These are phyloP conservation scores for Arthroderma sp. DNA, from an alignment of 2,329 filamentous ascomycete genomes.

Conservation along the genomic window DNA sequence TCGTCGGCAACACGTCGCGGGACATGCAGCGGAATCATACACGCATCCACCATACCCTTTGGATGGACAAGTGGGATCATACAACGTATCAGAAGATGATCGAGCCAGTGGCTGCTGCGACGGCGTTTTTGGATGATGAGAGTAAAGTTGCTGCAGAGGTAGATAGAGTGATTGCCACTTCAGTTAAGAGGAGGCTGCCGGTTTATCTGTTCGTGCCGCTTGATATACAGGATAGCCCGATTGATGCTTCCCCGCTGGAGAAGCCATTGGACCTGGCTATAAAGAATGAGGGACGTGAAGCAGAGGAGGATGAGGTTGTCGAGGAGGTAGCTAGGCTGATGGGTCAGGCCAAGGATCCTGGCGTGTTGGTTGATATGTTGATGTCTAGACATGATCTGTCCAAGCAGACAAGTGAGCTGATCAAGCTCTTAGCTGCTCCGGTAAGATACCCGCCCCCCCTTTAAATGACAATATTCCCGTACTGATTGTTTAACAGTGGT, in stretches of 20 bases:
- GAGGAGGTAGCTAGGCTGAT: slow-evolving; percentile 8
- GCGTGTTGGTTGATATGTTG: slow-evolving; percentile 12
- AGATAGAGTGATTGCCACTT: slow-evolving; percentile 17
- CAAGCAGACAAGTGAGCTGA: slow-evolving; percentile 9
- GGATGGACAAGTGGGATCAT: slow-evolving; percentile 19
- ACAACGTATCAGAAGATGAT: slow-evolving; percentile 15
- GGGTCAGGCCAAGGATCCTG: slow-evolving; percentile 10
- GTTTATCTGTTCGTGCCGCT: slow-evolving; percentile 19
- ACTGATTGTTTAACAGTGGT: slow-evolving; percentile 8
- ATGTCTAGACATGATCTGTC: slow-evolving; percentile 9
- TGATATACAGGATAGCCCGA: slow-evolving; percentile 15
- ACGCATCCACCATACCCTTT: slow-evolving; percentile 25
- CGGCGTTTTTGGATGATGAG: slow-evolving; percentile 19
- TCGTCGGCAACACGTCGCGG: slow-evolving; percentile 45
- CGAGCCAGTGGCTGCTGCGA: slow-evolving; percentile 15
- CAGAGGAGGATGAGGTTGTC: slow-evolving; percentile 14
- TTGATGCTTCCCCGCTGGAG: slow-evolving; percentile 10
- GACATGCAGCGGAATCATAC: slow-evolving; percentile 37
- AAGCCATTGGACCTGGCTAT: slow-evolving; percentile 12
- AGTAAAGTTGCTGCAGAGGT: slow-evolving; percentile 17
- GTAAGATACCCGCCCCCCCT: slow-evolving; percentile 6
- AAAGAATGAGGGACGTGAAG: slow-evolving; percentile 10
- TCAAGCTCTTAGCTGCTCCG: slow-evolving; percentile 11
- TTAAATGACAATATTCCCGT: neutral
- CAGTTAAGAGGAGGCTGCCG: slow-evolving; percentile 16